phyloP scores from a whole-genome alignment of 768 basidiomycete species.

The Amanita exitialis region DNA sequence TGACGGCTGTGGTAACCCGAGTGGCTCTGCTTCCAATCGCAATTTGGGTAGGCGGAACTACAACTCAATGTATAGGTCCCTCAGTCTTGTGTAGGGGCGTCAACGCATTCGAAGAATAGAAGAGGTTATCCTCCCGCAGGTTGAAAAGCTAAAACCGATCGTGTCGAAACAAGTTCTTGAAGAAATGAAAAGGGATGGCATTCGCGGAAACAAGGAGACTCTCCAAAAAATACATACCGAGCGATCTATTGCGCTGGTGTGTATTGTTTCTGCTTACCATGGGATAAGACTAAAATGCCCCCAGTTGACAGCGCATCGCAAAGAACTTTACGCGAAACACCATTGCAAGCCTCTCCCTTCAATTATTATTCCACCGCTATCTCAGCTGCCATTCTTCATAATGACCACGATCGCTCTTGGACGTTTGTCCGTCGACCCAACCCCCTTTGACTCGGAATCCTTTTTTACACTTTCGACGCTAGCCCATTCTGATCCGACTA shows the following conservation, averaged over 20 bases:
- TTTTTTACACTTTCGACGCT: conserved; percentile 68
- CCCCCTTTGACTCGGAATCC: conserved; percentile 69
- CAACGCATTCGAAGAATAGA: conserved; percentile 50
- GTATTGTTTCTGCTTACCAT: conserved; percentile 7
- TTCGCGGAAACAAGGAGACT: conserved; percentile 43
- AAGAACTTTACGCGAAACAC: conserved; percentile 50
- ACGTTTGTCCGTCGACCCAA: conserved; percentile 42
- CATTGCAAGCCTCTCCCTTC: conserved; percentile 48
- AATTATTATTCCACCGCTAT: conserved; percentile 48
- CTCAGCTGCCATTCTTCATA: conserved; percentile 68
- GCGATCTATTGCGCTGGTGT: conserved; percentile 38
- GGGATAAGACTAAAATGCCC: conserved; percentile 3
- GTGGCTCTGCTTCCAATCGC: conserved; percentile 59
- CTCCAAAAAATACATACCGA: conserved; percentile 37
- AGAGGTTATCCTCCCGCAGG: conserved; percentile 47
- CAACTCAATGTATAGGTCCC: conserved; percentile 2
- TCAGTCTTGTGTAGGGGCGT: conserved; percentile 37
- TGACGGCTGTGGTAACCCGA: conserved; percentile 54
- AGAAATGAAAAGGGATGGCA: conserved; percentile 45
- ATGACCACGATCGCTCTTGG: conserved; percentile 50
- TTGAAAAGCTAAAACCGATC: conserved; percentile 37
- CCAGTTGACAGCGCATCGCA: conserved; percentile 44
- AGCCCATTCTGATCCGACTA: conserved; percentile 62
- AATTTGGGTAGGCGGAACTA: conserved; percentile 52
- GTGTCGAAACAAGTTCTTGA: conserved; percentile 32